Evolutionary conservation across 2,329 filamentous ascomycete genomes (phyloP).

Genomic region (Calonectria pteridis): DNA sequence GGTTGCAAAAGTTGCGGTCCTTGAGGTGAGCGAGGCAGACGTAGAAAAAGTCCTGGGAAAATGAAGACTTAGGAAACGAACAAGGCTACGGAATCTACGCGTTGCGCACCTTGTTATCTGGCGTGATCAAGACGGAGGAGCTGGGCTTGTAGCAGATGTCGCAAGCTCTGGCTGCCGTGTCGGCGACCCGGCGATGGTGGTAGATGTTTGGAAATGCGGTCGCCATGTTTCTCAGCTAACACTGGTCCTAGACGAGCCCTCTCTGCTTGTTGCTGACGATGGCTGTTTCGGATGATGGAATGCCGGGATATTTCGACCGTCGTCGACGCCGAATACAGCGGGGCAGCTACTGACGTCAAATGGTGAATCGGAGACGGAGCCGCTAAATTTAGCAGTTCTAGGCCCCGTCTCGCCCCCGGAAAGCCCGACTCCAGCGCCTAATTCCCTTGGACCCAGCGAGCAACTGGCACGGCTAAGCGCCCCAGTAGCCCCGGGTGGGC

Average conservation of each 20-base stretch:
- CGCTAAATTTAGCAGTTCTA: neutral
- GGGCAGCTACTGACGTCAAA: constrained; percentile 29
- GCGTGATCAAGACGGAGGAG: constrained; percentile 87
- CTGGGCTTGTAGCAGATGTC: constrained; percentile 93
- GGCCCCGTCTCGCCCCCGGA: constrained; percentile 11
- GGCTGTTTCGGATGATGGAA: constrained; percentile 4
- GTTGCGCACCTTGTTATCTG: constrained; percentile 81
- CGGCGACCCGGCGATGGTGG: constrained; percentile 87
- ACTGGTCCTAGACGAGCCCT: neutral
- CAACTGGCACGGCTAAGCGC: constrained; percentile 11
- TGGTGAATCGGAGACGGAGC: neutral
- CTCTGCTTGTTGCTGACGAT: neutral
- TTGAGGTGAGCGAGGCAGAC: constrained; percentile 86
- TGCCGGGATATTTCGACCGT: constrained; percentile 15
- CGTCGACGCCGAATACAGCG: constrained; percentile 15
- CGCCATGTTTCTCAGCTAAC: constrained; percentile 52
- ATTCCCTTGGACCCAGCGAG: constrained; percentile 25
- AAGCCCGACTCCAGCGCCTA: constrained; percentile 26
- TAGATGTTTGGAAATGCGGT: constrained; percentile 79
- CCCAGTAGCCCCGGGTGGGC: neutral
- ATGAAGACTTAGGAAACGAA: constrained; percentile 11
- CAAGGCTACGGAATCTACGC: constrained; percentile 12
- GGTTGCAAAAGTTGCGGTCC: constrained; percentile 83
- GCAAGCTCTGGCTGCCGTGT: constrained; percentile 85
- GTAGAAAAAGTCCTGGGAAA: constrained; percentile 85